phyloP scores from a whole-genome alignment of 495 filamentous ascomycete genomes.

The Penicillium longicatenatum region DNA sequence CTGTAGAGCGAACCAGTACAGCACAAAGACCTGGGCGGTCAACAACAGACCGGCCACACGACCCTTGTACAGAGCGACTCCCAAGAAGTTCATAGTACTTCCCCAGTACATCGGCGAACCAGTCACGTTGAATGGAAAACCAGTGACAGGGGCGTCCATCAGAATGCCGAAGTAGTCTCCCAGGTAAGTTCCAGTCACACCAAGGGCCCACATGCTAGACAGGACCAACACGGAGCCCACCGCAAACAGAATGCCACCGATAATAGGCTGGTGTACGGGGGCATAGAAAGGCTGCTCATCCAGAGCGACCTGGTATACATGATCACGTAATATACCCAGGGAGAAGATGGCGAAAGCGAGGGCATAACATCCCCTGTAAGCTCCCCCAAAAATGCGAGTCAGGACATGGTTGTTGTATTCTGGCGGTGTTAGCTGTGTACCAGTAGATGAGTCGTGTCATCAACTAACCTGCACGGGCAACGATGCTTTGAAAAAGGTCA shows the following conservation, averaged over 20 bases:
- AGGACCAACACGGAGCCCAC: constrained; percentile 84
- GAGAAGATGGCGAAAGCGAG: constrained; percentile 88
- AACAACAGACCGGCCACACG: constrained; percentile 85
- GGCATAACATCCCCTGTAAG: constrained; percentile 83
- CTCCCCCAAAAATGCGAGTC: constrained; percentile 83
- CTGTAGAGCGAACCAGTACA: constrained; percentile 80
- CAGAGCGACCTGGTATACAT: constrained; percentile 53
- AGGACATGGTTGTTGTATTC: constrained; percentile 91
- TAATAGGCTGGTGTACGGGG: constrained; percentile 67
- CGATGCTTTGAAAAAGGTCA: constrained; percentile 32
- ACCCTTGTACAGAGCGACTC: constrained; percentile 83
- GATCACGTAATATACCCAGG: constrained; percentile 84
- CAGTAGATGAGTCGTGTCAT: constrained; percentile 6
- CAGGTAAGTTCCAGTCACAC: constrained; percentile 93
- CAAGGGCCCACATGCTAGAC: constrained; percentile 87
- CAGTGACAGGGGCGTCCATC: constrained; percentile 90
- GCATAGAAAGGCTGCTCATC: constrained; percentile 46
- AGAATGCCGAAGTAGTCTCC: constrained; percentile 99
- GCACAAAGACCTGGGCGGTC: constrained; percentile 70
- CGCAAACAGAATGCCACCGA: constrained; percentile 69
- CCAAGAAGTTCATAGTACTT: constrained; percentile 87
- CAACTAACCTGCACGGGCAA: constrained; percentile 48
- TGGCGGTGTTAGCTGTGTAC: constrained; percentile 37
- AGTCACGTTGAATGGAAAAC: constrained; percentile 94
- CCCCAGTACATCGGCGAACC: constrained; percentile 97